Evolutionary conservation across 805 yeast genomes (phyloP).

Genomic region (Lachancea waltii): DNA sequence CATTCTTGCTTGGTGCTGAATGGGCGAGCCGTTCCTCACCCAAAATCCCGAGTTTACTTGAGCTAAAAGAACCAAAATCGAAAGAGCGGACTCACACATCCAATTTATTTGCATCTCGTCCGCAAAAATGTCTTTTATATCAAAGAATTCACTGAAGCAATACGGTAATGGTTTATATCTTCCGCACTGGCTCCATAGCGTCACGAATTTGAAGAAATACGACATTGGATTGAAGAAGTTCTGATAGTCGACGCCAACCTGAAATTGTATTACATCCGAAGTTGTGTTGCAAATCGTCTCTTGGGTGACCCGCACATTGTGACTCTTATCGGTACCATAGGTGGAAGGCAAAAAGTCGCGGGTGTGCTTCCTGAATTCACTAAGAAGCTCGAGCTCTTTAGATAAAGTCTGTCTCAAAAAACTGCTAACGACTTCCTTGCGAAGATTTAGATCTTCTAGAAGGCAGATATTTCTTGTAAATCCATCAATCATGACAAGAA

Average conservation of each 20-base stretch:
- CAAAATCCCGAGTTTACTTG: constrained; percentile 87
- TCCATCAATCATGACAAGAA: constrained; percentile 29
- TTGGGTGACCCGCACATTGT: constrained; percentile 11
- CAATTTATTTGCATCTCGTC: constrained; percentile 17
- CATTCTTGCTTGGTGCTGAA: constrained; percentile 69
- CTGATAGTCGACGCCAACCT: constrained; percentile 30
- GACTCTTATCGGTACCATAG: neutral
- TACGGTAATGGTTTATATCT: constrained; percentile 23
- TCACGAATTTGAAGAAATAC: constrained; percentile 26
- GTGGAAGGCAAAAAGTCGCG: neutral
- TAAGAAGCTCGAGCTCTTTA: constrained; percentile 18
- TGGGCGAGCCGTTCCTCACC: constrained; percentile 89
- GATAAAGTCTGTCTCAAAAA: constrained; percentile 16
- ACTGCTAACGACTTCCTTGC: constrained; percentile 15
- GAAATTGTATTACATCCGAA: constrained; percentile 21
- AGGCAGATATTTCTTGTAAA: constrained; percentile 26
- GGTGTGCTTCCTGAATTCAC: constrained; percentile 11
- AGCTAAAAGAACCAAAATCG: constrained; percentile 69
- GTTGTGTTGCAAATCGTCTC: constrained; percentile 24
- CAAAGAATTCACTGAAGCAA: constrained; percentile 13
- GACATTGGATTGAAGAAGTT: constrained; percentile 31
- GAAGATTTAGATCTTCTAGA: constrained; percentile 16
- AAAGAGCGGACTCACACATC: constrained; percentile 58
- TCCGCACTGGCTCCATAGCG: constrained; percentile 32
- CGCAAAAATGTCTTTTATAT: constrained; percentile 16